Conservation (phyloP, 1,139 yeast genomes). For the Suhomyces panamericanus region DNA sequence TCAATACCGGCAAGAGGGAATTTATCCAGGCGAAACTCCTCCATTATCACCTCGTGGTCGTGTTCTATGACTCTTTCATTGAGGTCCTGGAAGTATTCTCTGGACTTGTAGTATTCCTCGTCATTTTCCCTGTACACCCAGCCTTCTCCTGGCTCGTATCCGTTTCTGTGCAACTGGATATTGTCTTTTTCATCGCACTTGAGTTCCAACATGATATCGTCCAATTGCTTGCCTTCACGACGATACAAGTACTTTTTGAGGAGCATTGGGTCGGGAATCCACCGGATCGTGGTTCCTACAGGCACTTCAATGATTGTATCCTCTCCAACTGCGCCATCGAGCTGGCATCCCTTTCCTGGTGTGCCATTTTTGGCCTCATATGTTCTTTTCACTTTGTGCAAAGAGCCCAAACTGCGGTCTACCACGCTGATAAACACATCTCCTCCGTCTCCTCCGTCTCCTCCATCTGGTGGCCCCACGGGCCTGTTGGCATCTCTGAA, state of each 20-base stretch:
- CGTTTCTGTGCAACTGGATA: constrained; percentile 59
- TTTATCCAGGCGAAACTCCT: constrained; percentile 62
- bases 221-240: constrained; percentile 27
- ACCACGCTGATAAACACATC: constrained; percentile 79
- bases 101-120: constrained; percentile 63
- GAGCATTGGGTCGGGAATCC: constrained; percentile 78
- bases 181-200: constrained; percentile 31
- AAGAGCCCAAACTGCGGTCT: constrained; percentile 58
- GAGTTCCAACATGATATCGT: constrained; percentile 30
- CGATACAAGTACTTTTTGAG: constrained; percentile 38
- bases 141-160: constrained; percentile 70
- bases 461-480: constrained; percentile 96
- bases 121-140: constrained; percentile 83
- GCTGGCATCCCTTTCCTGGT: constrained; percentile 70
- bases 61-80: constrained; percentile 61
- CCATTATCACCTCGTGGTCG: constrained; percentile 60
- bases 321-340: constrained; percentile 81
- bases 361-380: constrained; percentile 75
- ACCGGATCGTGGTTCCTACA: constrained; percentile 80
- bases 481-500: constrained; percentile 82
- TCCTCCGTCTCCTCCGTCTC: constrained; percentile 97
- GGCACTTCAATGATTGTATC: constrained; percentile 85
- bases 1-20: constrained; percentile 84
- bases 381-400: constrained; percentile 66
- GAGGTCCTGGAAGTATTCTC: constrained; percentile 65